These are phyloP conservation scores for Lactarius deliciosus DNA, from an alignment of 768 basidiomycete genomes.

Conservation along the genomic window DNA sequence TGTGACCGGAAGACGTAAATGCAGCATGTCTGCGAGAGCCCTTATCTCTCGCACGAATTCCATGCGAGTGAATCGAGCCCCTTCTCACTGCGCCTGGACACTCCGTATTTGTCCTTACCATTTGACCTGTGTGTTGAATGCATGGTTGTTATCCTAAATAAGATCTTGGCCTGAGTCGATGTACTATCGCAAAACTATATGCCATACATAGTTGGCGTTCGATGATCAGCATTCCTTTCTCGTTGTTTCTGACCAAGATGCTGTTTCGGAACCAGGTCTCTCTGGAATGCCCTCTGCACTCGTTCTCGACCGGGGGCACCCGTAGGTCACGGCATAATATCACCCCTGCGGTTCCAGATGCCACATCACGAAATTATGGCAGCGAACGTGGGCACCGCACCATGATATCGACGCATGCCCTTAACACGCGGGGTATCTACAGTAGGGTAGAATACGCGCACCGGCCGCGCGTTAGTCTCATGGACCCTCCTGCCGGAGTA, in stretches of 20 bases:
- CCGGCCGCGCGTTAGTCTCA: constrained; percentile 68
- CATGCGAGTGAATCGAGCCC: background rate
- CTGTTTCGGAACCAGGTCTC: background rate
- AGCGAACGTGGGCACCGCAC: constrained; percentile 46
- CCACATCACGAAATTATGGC: constrained; percentile 61
- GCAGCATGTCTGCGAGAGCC: constrained; percentile 27
- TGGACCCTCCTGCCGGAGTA: constrained; percentile 60
- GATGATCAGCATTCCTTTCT: background rate
- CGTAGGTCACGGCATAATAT: background rate
- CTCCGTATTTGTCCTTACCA: background rate
- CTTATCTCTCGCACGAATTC: background rate
- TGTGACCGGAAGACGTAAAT: background rate
- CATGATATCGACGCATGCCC: constrained; percentile 72
- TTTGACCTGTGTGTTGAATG: constrained; percentile 9
- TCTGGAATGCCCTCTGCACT: background rate
- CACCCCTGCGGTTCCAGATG: constrained; percentile 47
- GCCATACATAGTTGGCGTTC: background rate
- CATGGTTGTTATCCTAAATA: background rate
- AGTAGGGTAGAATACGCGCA: constrained; percentile 69
- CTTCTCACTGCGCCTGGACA: background rate
- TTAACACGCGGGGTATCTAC: constrained; percentile 70
- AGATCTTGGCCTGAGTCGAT: background rate
- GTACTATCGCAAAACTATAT: background rate
- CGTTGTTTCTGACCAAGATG: background rate
- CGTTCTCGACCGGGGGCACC: background rate